These are phyloP conservation scores for Gamarada debralockiae DNA, from an alignment of 495 filamentous ascomycete species.

Conservation along the genomic window DNA sequence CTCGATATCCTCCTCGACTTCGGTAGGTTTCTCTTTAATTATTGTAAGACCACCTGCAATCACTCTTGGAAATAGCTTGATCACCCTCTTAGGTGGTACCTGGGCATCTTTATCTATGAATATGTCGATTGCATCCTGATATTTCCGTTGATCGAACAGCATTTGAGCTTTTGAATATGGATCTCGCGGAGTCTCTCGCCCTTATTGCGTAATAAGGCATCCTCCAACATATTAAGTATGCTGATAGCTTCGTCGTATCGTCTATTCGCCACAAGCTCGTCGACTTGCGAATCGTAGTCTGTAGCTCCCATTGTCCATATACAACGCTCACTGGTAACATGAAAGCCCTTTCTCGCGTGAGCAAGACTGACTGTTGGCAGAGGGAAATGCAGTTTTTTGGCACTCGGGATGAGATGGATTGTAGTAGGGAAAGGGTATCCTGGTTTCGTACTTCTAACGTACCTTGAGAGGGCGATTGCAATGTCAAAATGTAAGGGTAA, in stretches of 20 bases:
- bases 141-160: conserved; percentile 78
- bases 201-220: conserved; percentile 84
- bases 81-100: conserved; percentile 84
- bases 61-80: conserved; percentile 76
- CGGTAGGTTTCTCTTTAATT: conserved; percentile 37
- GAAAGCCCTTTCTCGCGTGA: conserved; percentile 91
- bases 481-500: conserved; percentile 87
- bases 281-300: conserved; percentile 88
- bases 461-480: conserved; percentile 81
- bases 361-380: conserved; percentile 88
- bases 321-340: conserved; percentile 82
- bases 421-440: conserved; percentile 80
- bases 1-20: conserved; percentile 44
- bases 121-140: conserved; percentile 79
- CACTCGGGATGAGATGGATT: conserved; percentile 75
- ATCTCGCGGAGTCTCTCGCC: conserved; percentile 71
- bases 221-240: conserved; percentile 81
- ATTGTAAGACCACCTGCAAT: conserved; percentile 82
- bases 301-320: conserved; percentile 94
- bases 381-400: conserved; percentile 83
- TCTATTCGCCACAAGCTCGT: conserved; percentile 70
- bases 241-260: conserved; percentile 91
- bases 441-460: conserved; percentile 89
- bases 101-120: conserved; percentile 78
- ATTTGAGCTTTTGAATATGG: conserved; percentile 76